Conservation (phyloP, 225 moss, liverwort and hornwort species). For the Pseudoscleropodium purum region DNA sequence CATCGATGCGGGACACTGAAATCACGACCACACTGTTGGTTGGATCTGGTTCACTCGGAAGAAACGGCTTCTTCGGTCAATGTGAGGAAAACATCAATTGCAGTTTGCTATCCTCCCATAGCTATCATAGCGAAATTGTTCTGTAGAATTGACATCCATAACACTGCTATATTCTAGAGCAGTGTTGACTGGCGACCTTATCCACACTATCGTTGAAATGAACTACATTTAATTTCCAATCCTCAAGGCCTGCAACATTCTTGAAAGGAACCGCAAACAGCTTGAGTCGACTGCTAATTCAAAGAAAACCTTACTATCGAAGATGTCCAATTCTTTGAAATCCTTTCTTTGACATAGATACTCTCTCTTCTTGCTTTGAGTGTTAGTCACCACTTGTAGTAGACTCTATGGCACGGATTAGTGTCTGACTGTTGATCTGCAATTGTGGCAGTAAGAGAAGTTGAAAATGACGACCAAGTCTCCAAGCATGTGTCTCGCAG, state of each 20-base stretch:
- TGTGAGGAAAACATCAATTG: constrained; percentile 3
- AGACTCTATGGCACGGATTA: background rate
- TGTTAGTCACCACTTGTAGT: background rate
- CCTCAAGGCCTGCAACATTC: background rate
- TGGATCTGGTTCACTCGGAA: constrained; percentile 50
- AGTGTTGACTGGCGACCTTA: background rate
- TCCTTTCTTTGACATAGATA: background rate
- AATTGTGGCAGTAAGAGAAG: constrained; percentile 19
- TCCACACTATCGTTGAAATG: background rate
- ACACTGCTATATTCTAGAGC: background rate
- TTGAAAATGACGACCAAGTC: constrained; percentile 19
- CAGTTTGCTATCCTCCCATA: background rate
- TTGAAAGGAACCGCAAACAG: background rate
- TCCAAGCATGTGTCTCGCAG: constrained; percentile 14
- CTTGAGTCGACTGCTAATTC: background rate
- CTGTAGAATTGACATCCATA: background rate
- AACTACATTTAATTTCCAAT: background rate
- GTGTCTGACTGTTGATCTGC: background rate
- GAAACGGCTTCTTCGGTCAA: constrained; percentile 47
- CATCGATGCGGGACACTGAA: constrained; percentile 44
- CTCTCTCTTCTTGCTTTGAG: background rate
- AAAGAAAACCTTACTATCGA: background rate
- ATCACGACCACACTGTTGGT: constrained; percentile 36
- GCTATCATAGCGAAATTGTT: background rate
- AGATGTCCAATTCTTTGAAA: background rate